Base-by-base conservation (phyloP, 2,329 filamentous ascomycete genomes). In the Calcarisporium arbuscula region DNA sequence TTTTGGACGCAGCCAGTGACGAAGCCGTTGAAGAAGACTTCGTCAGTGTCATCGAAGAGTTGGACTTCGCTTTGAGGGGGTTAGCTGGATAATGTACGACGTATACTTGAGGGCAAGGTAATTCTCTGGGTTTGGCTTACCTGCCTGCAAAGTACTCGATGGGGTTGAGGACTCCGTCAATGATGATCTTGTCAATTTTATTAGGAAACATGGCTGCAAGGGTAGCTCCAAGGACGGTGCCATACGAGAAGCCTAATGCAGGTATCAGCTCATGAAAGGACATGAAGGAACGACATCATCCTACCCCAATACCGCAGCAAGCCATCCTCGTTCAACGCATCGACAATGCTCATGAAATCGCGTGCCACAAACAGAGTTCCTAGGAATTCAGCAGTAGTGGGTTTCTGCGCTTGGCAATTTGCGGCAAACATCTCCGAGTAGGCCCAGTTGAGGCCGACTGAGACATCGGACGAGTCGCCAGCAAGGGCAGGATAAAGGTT, bases 261-360 rank as follows among this genome's bases (percentile, higher is more conserved):
- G n/a, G n/a, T n/a, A n/a, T n/a, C n/a, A n/a, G n/a, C n/a, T n/a
- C n/a, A n/a, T n/a, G n/a, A n/a, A n/a, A n/a, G n/a, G n/a, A n/a
- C n/a, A n/a, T n/a, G n/a, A n/a, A n/a, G n/a, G 8, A 14, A 25
- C 22, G 22, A 25, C 10, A 9, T 25, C 14, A 25, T 10, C 22
- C 27, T 17, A 16, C 32, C 32, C 22, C 23, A 34, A 25, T 28
- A 34, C 8, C 58, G 45, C 5, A 64, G 38, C 45, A 61, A 30
- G 15, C 58, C 56, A 36, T 63, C 61, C 18, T 60, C 56, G 2
- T 47, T 53, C 6, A 65, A 48, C 2, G 63, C 60, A 32, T 71
- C 66, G 1, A 62, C 61, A 32, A 71, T 58, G 6, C 46, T 35
- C 37, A 68, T 59, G 41, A 69, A 51, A 36, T 72, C 68, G 19